Conservation (phyloP, 305 asterid species). For the Andrographis paniculata region DNA sequence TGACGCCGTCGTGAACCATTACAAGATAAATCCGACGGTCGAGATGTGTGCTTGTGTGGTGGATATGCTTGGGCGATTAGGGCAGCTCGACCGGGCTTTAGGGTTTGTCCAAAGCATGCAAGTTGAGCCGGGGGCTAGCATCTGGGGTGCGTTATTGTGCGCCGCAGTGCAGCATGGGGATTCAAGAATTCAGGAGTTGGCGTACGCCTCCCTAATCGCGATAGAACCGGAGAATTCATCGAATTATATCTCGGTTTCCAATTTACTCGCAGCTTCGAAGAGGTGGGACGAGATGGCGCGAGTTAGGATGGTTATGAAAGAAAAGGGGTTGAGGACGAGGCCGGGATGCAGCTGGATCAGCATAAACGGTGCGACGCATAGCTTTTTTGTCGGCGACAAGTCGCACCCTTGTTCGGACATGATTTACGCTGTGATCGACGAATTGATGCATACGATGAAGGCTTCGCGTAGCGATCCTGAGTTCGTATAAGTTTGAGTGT, state of each 20-base stretch:
- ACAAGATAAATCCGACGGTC: conserved; percentile 32
- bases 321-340: conserved; percentile 44
- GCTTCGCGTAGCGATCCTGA: conserved; percentile 22
- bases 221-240: conserved; percentile 56
- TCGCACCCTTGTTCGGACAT: conserved; percentile 41
- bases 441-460: conserved; percentile 45
- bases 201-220: conserved; percentile 37
- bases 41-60: conserved; percentile 70
- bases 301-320: conserved; percentile 49
- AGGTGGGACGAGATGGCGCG: conserved; percentile 55
- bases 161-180: conserved; percentile 51
- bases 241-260: conserved; percentile 55
- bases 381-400: conserved; percentile 47
- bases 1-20: conserved; percentile 20
- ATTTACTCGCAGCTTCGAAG: conserved; percentile 49
- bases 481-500: conserved; percentile 26
- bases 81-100: conserved; percentile 44
- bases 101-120: conserved; percentile 44
- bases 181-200: conserved; percentile 42
- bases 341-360: conserved; percentile 76
- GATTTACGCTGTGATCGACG: conserved; percentile 37
- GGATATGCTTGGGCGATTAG: conserved; percentile 45
- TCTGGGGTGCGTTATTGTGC: conserved; percentile 63
- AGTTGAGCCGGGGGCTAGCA: conserved; percentile 44
- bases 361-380: conserved; percentile 38